Percentiles rank a stretch among this genome's conserved stretches.
Evolutionary conservation across 805 yeast species (phyloP).

Genomic region (Saturnispora galanensis): DNA sequence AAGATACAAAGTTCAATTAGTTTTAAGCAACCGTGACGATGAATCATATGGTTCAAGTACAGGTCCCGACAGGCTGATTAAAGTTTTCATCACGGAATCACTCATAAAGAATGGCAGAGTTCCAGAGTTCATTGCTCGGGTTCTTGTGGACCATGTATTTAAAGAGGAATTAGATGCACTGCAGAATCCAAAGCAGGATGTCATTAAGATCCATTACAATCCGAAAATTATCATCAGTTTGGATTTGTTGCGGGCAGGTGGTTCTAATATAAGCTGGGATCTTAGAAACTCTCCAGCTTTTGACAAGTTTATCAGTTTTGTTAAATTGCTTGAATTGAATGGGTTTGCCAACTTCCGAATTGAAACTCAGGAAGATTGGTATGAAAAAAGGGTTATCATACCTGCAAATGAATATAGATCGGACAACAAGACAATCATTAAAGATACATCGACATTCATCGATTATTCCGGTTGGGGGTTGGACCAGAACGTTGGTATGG

Average conservation of each 20-base stretch:
- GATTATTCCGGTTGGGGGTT: conserved; percentile 82
- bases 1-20: conserved; percentile 18
- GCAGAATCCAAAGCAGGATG: background rate
- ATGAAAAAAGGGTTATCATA: conserved; percentile 31
- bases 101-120: conserved; percentile 23
- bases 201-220: conserved; percentile 42
- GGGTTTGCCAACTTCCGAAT: conserved; percentile 62
- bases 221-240: conserved; percentile 69
- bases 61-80: conserved; percentile 26
- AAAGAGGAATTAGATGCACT: conserved; percentile 14
- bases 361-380: conserved; percentile 71
- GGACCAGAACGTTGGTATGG: conserved; percentile 36
- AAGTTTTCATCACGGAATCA: conserved; percentile 24
- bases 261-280: conserved; percentile 64
- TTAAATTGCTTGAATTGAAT: conserved; percentile 31
- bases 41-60: conserved; percentile 30
- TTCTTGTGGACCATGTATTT: conserved; percentile 33
- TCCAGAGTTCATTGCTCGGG: conserved; percentile 28
- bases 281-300: conserved; percentile 22
- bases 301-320: conserved; percentile 40
- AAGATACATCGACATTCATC: conserved; percentile 63
- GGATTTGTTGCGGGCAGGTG: conserved; percentile 63
- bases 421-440: conserved; percentile 26
- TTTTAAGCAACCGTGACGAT: conserved; percentile 17
- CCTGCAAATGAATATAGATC: conserved; percentile 19